These are phyloP conservation scores for Claviceps humidiphila DNA, from an alignment of 2,329 filamentous ascomycete species.

Conservation along the genomic window DNA sequence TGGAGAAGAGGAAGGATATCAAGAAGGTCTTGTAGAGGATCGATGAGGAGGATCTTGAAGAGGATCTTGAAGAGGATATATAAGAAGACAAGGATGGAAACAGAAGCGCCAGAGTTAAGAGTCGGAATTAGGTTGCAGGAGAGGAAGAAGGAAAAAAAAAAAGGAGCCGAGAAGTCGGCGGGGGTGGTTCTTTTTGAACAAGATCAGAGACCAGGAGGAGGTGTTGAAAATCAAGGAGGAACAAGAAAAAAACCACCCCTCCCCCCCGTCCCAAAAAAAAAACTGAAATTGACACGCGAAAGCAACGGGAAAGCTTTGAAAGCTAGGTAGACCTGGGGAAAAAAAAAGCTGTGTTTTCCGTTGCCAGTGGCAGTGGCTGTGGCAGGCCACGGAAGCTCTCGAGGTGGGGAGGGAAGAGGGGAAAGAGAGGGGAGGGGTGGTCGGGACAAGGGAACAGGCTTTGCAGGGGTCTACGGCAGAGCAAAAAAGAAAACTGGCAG, in stretches of 20 bases:
- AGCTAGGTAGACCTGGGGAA: slow-evolving; percentile 1
- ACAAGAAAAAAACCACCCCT: slow-evolving; percentile 11
- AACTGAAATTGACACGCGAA: neutral
- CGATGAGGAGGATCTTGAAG: no score
- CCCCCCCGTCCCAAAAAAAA: neutral
- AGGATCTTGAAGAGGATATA: no score
- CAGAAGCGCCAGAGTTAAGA: neutral
- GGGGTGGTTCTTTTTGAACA: slow-evolving; percentile 6
- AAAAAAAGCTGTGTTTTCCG: neutral
- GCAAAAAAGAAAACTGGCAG: neutral
- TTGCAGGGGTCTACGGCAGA: neutral
- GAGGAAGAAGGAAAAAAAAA: slow-evolving; percentile 9
- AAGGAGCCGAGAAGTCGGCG: slow-evolving; percentile 11
- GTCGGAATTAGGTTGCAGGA: neutral
- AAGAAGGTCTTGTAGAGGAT: no score
- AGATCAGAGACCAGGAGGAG: slow-evolving; percentile 12
- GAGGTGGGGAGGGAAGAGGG: neutral
- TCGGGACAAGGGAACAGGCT: neutral
- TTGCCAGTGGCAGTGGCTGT: neutral
- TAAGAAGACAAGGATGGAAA: neutral
- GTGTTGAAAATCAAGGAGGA: slow-evolving; percentile 13
- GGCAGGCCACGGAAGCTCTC: neutral
- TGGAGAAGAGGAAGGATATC: no score
- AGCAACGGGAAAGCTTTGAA: slow-evolving; percentile 1
- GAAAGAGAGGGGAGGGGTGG: neutral